phyloP scores from a whole-genome alignment of 306 rosid species.

The barrel medic (Medicago truncatula) region DNA sequence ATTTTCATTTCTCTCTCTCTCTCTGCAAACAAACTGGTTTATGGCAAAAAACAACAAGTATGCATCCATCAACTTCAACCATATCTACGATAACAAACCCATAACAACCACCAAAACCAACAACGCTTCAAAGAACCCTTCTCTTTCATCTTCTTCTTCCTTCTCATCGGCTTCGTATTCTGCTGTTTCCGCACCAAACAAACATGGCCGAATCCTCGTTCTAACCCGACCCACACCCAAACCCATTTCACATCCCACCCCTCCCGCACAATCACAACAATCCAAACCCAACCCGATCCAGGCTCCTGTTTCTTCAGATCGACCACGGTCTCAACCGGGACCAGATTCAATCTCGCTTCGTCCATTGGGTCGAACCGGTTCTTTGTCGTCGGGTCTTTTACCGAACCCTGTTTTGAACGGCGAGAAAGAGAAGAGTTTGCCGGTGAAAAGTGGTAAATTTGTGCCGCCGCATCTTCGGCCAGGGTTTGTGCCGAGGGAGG shows the following conservation, averaged over 20 bases:
- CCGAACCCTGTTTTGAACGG: conserved; percentile 33
- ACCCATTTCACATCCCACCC: conserved; percentile 41
- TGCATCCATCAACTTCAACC: conserved; percentile 77
- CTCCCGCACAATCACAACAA: conserved; percentile 1
- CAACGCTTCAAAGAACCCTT: conserved; percentile 43
- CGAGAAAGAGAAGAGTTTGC: conserved; percentile 50
- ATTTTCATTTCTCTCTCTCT: background rate
- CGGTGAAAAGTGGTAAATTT: conserved; percentile 61
- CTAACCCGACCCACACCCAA: conserved; percentile 69
- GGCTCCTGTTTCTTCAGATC: conserved; percentile 33
- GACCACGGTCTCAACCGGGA: conserved; percentile 41
- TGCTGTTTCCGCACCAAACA: conserved; percentile 65
- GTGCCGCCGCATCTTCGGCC: conserved; percentile 93
- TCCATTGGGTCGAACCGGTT: conserved; percentile 68
- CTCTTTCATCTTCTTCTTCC: conserved; percentile 51
- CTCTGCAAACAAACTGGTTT: conserved; percentile 49
- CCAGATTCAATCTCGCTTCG: conserved; percentile 77
- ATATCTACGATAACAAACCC: conserved; percentile 64
- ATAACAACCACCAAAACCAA: conserved; percentile 33
- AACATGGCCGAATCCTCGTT: conserved; percentile 87
- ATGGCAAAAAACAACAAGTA: conserved; percentile 89
- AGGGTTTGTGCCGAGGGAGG: conserved; percentile 65
- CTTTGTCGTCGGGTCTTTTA: conserved; percentile 37
- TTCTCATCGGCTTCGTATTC: conserved; percentile 66
- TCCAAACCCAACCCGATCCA: conserved; percentile 39